Conservation (phyloP, 805 yeast species). For the Nakazawaea populi region DNA sequence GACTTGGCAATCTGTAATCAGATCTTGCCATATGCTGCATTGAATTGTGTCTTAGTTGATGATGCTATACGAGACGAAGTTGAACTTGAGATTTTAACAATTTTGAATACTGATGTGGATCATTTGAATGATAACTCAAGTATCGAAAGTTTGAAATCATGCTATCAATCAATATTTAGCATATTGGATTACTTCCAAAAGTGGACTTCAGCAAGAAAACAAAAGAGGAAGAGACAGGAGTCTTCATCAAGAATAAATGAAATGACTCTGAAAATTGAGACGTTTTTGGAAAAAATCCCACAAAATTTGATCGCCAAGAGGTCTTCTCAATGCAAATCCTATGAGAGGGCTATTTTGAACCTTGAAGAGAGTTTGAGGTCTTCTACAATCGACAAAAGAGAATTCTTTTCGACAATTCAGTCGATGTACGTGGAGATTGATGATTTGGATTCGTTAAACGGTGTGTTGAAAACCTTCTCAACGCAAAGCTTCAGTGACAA, state of each 20-base stretch:
- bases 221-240: slow-evolving; percentile 21
- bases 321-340: slow-evolving; percentile 78
- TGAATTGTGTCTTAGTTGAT: slow-evolving; percentile 50
- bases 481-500: slow-evolving; percentile 68
- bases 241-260: slow-evolving; percentile 20
- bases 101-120: slow-evolving; percentile 45
- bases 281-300: slow-evolving; percentile 52
- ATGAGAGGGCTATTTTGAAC: slow-evolving; percentile 81
- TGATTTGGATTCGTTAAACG: slow-evolving; percentile 87
- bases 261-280: slow-evolving; percentile 31
- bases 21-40: slow-evolving; percentile 69
- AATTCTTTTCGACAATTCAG: slow-evolving; percentile 51
- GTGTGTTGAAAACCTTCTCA: slow-evolving; percentile 70
- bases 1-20: slow-evolving; percentile 66
- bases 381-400: slow-evolving; percentile 27
- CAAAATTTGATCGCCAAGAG: slow-evolving; percentile 67
- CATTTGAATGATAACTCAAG: slow-evolving; percentile 44
- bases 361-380: slow-evolving; percentile 67
- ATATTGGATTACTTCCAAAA: slow-evolving; percentile 79
- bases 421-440: slow-evolving; percentile 80
- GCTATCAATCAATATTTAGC: slow-evolving; percentile 70
- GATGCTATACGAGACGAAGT: slow-evolving; percentile 38
- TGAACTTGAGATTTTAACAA: slow-evolving; percentile 50
- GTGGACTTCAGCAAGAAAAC: slow-evolving; percentile 50
- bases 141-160: slow-evolving; percentile 51